These are phyloP conservation scores for Pichia deserticola DNA, from an alignment of 805 yeast genomes.

Conservation along the genomic window DNA sequence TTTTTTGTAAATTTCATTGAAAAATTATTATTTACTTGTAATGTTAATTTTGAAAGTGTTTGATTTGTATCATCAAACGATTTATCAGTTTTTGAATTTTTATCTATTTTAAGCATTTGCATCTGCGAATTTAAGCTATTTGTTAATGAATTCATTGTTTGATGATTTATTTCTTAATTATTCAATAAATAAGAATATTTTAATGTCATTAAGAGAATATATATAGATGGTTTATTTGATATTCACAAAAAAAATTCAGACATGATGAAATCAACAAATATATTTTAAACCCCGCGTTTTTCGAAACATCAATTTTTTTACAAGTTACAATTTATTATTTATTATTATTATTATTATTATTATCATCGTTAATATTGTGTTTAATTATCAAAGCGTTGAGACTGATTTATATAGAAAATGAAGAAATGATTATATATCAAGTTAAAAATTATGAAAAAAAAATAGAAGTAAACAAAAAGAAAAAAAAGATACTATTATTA, in stretches of 20 bases:
- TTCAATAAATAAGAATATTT: neutral
- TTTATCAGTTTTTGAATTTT: neutral
- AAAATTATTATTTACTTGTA: neutral
- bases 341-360: no score
- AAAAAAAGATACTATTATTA: neutral
- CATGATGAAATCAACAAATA: no score
- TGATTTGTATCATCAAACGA: neutral
- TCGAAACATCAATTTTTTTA: no score
- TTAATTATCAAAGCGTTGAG: constrained; percentile 8
- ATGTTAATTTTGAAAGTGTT: neutral
- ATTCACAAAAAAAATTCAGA: no score
- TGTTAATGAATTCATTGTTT: neutral
- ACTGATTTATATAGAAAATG: constrained; percentile 7
- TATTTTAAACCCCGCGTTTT: no score
- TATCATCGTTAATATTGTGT: no score
- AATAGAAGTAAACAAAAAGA: neutral
- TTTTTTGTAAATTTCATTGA: neutral
- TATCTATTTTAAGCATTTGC: constrained; percentile 4
- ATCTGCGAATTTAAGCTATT: constrained; percentile 6
- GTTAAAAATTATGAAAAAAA: neutral
- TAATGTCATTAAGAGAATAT: no score
- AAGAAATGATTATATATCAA: neutral
- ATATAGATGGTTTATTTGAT: no score
- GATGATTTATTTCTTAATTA: neutral
- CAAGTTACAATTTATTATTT: no score